Base-by-base conservation (phyloP, 257 asterid genomes). In the Petrea volubilis region DNA sequence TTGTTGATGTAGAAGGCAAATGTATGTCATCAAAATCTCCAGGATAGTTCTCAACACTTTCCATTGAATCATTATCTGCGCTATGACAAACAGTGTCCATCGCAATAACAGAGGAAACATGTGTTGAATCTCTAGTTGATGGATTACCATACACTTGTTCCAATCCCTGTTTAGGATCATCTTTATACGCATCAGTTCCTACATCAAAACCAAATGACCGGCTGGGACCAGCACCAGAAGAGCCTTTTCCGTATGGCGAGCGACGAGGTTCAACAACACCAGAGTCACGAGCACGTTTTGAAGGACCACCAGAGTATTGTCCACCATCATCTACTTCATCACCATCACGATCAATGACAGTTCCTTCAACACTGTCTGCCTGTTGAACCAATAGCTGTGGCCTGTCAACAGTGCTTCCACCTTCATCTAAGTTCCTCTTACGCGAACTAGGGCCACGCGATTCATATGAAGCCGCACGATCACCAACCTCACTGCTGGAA, bases 341-440 rank as follows among this genome's bases (percentile, higher is more conserved):
- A 27, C 93, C 96, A 55, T 95, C 99, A 25, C 96, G 98, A 71
- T 95, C 99, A 29, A 95, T 92, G 65, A 95, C 97, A 67, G 97
- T 95, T 76, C 99, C 99, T 84, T 95, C 99, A 11, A 88, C 87
- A 62, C 99, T 95, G 77, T 95, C 99, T 14, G 96, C 96, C 14
- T 85, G 98, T 71, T 85, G 99, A 73, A 77, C 70, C 44, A 71
- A 74, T 76, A 87, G 68, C 15, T 80, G 96, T 65, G 97, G 95
- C 74, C 89, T 80, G 77, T 95, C 99, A 70, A 85, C 97, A 1
- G 99, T 95, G 84, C 99, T 95, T 80, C 98, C 99, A 76, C 96
- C 97, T 88, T 95, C 99, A 70, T 95, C 98, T 52, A 95, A 73
- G 78, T 90, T 80, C 71, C 98, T 84, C 78, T 95, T 95, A 64